These are phyloP conservation scores for Novymonas esmeraldas DNA, from an alignment of 208 protist genomes.

Conservation along the genomic window DNA sequence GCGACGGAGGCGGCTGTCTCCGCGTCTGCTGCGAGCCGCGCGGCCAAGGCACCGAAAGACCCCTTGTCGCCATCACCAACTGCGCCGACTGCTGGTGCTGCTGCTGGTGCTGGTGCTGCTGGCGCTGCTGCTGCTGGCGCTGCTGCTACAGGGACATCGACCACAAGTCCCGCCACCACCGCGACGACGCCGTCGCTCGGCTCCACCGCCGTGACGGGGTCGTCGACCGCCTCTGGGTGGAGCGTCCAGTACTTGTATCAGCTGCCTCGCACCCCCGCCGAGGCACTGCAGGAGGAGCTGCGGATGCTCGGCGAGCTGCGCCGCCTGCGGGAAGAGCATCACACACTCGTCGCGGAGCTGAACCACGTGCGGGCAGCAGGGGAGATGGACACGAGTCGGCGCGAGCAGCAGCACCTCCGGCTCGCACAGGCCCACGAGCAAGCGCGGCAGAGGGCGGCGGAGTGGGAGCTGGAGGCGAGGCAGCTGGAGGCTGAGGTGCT, in stretches of 20 bases:
- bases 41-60: too few relatives aligned
- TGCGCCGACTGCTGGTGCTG: too few relatives aligned
- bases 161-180: constrained; percentile 7
- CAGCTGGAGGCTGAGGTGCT: constrained; percentile 32
- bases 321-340: constrained; percentile 39
- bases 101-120: too few relatives aligned
- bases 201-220: constrained; percentile 1
- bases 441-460: constrained; percentile 29
- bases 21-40: too few relatives aligned
- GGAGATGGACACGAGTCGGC: constrained; percentile 36
- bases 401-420: constrained; percentile 37
- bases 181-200: constrained; percentile 3
- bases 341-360: constrained; percentile 32
- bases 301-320: constrained; percentile 56
- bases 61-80: too few relatives aligned
- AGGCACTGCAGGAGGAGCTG: constrained; percentile 60
- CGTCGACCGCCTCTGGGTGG: constrained; percentile 15
- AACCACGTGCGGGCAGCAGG: constrained; percentile 36
- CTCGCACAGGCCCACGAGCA: constrained; percentile 42
- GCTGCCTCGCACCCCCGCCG: constrained; percentile 48
- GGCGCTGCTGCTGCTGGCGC: too few relatives aligned
- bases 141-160: background rate
- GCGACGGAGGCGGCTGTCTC: background rate
- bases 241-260: constrained; percentile 54
- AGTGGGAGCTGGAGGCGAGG: constrained; percentile 42